Conservation (phyloP, 2,329 filamentous ascomycete genomes). For the Pyricularia sp. region DNA sequence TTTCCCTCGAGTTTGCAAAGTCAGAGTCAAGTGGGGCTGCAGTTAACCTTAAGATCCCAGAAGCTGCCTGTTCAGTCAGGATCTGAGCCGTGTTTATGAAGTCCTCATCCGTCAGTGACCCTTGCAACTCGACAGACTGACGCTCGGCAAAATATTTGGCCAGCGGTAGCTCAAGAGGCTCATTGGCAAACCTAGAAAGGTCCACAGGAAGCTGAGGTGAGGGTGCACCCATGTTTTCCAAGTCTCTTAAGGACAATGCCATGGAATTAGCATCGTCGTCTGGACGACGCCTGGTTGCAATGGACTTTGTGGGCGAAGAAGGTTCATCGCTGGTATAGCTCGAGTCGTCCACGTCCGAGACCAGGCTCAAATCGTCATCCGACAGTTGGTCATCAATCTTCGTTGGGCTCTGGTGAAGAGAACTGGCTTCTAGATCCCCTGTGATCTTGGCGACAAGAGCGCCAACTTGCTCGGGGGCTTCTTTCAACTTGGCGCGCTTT, state of each 20-base stretch:
- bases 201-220: conserved; percentile 39
- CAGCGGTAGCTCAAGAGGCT: conserved; percentile 39
- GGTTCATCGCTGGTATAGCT: conserved; percentile 40
- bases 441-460: conserved; percentile 27
- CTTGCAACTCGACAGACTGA: conserved; percentile 38
- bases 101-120: conserved; percentile 45
- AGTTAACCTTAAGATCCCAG: not conserved
- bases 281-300: conserved; percentile 27
- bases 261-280: conserved; percentile 47
- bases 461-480: conserved; percentile 23
- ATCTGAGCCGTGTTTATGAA: conserved; percentile 60
- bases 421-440: conserved; percentile 22
- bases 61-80: conserved; percentile 55
- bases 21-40: not conserved
- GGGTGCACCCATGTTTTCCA: conserved; percentile 34
- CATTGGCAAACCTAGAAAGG: conserved; percentile 37
- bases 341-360: conserved; percentile 47
- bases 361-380: conserved; percentile 38
- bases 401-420: conserved; percentile 26
- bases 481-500: conserved; percentile 25
- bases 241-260: conserved; percentile 39
- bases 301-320: conserved; percentile 40
- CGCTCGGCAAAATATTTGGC: conserved; percentile 49
- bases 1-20: conserved; percentile 14
- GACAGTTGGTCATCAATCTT: conserved; percentile 28